A percentile compares a stretch with the other conserved stretches of the same genome.
phyloP scores from a whole-genome alignment of 129 eudicot species.

The Gnaphalium uliginosum region DNA sequence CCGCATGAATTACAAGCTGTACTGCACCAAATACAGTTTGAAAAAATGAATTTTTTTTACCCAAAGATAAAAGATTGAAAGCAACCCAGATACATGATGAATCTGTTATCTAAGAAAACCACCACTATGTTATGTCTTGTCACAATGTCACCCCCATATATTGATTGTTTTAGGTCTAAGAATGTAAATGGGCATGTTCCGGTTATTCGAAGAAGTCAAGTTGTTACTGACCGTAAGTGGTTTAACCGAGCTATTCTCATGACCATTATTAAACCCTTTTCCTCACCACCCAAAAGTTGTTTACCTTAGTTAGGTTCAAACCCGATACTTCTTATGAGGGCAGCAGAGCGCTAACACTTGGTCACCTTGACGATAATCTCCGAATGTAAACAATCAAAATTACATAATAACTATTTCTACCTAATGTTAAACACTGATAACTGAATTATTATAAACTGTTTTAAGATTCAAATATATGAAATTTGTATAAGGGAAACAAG shows the following conservation, averaged over 20 bases:
- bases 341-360: no score
- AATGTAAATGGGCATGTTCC: no score
- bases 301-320: no score
- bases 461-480: neutral
- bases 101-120: slow-evolving; percentile 8
- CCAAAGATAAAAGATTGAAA: slow-evolving; percentile 13
- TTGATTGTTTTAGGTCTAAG: slow-evolving; percentile 15
- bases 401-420: neutral
- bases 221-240: no score
- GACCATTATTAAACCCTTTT: no score
- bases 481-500: neutral
- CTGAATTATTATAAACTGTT: neutral
- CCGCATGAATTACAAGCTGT: slow-evolving; percentile 15
- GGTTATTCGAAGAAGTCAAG: no score
- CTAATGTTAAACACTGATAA: neutral
- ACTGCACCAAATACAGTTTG: neutral
- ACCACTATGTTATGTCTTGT: slow-evolving; percentile 26
- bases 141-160: neutral
- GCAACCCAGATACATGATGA: slow-evolving; percentile 26
- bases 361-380: neutral
- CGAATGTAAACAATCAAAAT: neutral
- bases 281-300: no score
- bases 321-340: no score
- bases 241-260: no score
- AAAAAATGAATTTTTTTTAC: neutral